These are phyloP conservation scores for Sphagnurus paluster DNA, from an alignment of 1,284 basidiomycete species.

Conservation along the genomic window DNA sequence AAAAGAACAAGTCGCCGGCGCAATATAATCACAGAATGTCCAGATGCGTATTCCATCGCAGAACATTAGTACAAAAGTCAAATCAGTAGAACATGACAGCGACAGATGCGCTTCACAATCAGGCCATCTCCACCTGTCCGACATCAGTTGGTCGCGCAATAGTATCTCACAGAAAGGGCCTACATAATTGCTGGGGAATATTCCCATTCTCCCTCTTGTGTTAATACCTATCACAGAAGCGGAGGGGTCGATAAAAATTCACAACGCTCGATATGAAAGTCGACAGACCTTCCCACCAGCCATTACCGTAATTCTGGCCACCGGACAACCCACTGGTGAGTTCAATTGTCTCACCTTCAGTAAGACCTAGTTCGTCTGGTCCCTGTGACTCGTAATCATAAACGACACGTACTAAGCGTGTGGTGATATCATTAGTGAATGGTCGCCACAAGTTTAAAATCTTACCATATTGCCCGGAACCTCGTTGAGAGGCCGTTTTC, in stretches of 20 bases:
- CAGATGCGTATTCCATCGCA: constrained; percentile 2
- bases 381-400: constrained; percentile 71
- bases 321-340: constrained; percentile 61
- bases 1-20: neutral
- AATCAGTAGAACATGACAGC: neutral
- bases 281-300: constrained; percentile 82
- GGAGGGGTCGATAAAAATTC: constrained; percentile 7
- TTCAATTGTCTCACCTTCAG: constrained; percentile 61
- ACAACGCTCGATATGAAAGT: neutral
- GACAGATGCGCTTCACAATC: constrained; percentile 1
- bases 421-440: constrained; percentile 6
- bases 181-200: constrained; percentile 86
- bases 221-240: constrained; percentile 49
- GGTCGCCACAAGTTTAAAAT: constrained; percentile 2
- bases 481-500: constrained; percentile 24
- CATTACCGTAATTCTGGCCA: constrained; percentile 67
- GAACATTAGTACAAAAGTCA: too few relatives aligned
- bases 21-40: neutral
- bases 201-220: constrained; percentile 62
- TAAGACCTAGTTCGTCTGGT: constrained; percentile 66
- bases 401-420: constrained; percentile 62
- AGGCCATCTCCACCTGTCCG: constrained; percentile 23
- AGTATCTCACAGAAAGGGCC: constrained; percentile 28
- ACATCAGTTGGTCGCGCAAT: constrained; percentile 1
- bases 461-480: constrained; percentile 50